These are phyloP conservation scores for Eragrostis tef DNA, from an alignment of 202 grass and related monocot genomes.

Conservation along the genomic window DNA sequence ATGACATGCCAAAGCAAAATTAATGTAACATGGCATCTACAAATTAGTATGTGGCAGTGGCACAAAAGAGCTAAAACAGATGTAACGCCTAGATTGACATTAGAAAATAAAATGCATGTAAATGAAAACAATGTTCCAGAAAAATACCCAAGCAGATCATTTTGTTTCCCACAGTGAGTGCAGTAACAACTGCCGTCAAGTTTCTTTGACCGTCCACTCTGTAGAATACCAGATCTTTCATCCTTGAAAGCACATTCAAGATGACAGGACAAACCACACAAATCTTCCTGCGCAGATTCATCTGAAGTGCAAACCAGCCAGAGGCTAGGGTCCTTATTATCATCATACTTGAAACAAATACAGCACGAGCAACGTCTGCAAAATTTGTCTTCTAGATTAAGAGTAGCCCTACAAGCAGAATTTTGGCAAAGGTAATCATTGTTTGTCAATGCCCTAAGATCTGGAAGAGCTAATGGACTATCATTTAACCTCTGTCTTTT, in stretches of 20 bases:
- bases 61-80: not conserved
- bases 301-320: conserved; percentile 80
- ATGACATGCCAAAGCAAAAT: not conserved
- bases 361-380: conserved; percentile 88
- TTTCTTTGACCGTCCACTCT: conserved; percentile 57
- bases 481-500: conserved; percentile 73
- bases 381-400: conserved; percentile 69
- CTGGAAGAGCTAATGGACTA: conserved; percentile 51
- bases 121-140: conserved; percentile 32
- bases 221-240: conserved; percentile 66
- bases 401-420: conserved; percentile 69
- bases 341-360: conserved; percentile 88
- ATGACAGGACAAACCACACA: conserved; percentile 82
- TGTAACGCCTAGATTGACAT: not conserved
- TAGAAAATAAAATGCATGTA: not conserved
- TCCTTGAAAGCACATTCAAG: conserved; percentile 83
- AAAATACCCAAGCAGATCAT: conserved; percentile 83
- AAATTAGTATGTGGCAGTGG: not conserved
- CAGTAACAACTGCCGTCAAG: conserved; percentile 85
- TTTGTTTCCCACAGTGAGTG: conserved; percentile 63
- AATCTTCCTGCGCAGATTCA: conserved; percentile 51
- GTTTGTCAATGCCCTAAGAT: conserved; percentile 28
- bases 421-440: conserved; percentile 70
- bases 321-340: conserved; percentile 88
- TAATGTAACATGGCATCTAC: conserved; percentile 3